A percentile compares a stretch with the other conserved stretches of the same genome.
Conservation (phyloP, 2,329 filamentous ascomycete species). For the Alternaria triticimaculans region DNA sequence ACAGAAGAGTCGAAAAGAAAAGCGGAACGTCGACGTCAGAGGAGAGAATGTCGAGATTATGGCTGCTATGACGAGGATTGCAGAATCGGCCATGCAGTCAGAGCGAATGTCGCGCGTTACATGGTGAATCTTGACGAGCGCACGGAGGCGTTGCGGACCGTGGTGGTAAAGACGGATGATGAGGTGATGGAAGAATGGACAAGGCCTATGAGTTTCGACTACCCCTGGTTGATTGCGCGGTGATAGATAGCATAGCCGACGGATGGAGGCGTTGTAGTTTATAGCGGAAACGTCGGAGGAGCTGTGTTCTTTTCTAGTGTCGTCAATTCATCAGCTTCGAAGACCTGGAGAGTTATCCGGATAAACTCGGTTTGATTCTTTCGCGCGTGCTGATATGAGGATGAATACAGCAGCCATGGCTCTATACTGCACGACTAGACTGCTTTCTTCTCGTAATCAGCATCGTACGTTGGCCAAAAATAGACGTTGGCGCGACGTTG, state of each 20-base stretch:
- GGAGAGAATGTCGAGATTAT: background rate
- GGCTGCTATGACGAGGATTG: background rate
- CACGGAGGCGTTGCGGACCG: background rate
- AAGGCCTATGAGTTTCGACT: background rate
- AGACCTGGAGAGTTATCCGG: background rate
- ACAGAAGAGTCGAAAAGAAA: background rate
- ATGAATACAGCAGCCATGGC: rapidly evolving
- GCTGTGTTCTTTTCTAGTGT: background rate
- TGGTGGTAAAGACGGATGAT: background rate
- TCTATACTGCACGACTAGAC: background rate
- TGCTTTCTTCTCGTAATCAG: background rate
- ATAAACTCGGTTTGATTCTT: background rate
- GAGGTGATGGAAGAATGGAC: background rate
- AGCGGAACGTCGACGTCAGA: background rate
- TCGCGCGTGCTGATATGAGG: background rate
- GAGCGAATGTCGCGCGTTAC: background rate
- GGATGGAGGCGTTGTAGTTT: too few relatives aligned
- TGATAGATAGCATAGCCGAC: background rate
- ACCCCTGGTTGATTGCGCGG: background rate
- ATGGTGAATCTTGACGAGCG: background rate
- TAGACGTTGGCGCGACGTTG: background rate
- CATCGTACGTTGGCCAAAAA: background rate
- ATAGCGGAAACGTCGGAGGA: background rate
- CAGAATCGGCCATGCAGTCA: background rate
- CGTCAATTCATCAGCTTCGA: background rate